Conservation (phyloP, 2,329 filamentous ascomycete genomes). For the Nectriaceae sp. region DNA sequence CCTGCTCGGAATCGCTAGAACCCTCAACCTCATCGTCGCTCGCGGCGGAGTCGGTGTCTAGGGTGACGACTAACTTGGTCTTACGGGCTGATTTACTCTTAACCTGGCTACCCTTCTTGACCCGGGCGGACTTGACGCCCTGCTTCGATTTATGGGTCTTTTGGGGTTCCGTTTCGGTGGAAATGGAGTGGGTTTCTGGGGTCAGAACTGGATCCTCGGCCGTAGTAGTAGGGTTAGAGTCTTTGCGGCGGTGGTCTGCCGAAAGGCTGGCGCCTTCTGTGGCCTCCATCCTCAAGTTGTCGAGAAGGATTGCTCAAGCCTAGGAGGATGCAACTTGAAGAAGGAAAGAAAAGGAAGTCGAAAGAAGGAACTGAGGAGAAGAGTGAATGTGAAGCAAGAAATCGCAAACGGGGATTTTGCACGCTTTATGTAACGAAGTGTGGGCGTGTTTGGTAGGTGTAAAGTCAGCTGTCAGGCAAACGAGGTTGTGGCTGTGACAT, state of each 20-base stretch:
- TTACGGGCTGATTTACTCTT: constrained; percentile 17
- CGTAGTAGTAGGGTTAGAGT: constrained; percentile 11
- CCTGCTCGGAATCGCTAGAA: constrained; percentile 12
- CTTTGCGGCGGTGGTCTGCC: constrained; percentile 17
- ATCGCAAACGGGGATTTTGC: no score
- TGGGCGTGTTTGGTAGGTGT: no score
- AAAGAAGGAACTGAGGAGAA: no score
- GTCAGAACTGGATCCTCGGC: constrained; percentile 18
- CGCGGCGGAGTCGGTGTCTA: not conserved
- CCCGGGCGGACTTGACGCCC: constrained; percentile 12
- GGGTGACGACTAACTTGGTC: constrained; percentile 1
- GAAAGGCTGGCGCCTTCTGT: constrained; percentile 15
- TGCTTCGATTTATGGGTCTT: constrained; percentile 9
- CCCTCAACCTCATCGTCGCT: constrained; percentile 12
- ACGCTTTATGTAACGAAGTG: no score
- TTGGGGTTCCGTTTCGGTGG: constrained; percentile 10
- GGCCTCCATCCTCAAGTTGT: constrained; percentile 21
- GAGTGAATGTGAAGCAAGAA: no score
- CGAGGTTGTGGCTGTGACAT: no score
- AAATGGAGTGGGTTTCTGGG: constrained; percentile 11
- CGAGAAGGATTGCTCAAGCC: no score
- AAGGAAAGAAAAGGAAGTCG: no score
- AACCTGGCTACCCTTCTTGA: constrained; percentile 6
- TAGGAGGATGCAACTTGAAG: no score
- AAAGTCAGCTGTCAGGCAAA: no score